Base-by-base conservation (phyloP, 2,329 filamentous ascomycete genomes). In the Paecilomyces niveus region DNA sequence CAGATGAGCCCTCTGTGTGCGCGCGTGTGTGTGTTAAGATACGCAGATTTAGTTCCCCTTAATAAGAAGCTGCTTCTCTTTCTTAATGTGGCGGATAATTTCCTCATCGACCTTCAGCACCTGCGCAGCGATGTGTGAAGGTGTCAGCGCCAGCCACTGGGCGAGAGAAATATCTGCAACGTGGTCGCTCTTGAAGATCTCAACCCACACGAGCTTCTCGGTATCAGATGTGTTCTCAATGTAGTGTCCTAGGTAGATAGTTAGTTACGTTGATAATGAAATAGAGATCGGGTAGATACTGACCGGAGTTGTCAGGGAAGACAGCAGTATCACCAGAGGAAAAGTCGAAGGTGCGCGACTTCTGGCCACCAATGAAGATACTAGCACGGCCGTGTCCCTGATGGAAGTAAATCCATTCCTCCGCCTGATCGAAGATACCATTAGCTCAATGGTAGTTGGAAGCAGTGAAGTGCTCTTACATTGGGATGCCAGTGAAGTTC, bases 381-480 rank as follows among this genome's bases (percentile, higher is more conserved):
- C 85, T 88, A 0, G 85, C 86, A 26, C 82, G 81, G 0, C 76
- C 86, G 1, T 77, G 72, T 24, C 86, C 87, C 59, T 82, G 76
- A 68, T 87, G 84, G 74, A 89, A 89, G 72, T 88, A 89, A 2
- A 89, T 72, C 86, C 87, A 89, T 69, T 89, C 86, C 64, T 88
- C 84, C 4, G 84, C 83, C 82, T 86, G 59, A 10, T 21, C 1
- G 15, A 24, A 29, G 10, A 26, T 4, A 24, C 15, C 21, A 15
- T 29, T 24, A 29, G 50, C 50, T 52, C 21, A 24, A 52, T 3
- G 50, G 18, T 1, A 22, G 13, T n/a, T 52, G 21, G 13, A 45
- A 15, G 1, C 10, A 11, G 24, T 51, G n/a, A 35, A 5, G 10
- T 24, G 21, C 9, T 66, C 80, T 72, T 69, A 85, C 83, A 65